Conservation (phyloP, 2,329 filamentous ascomycete species). For the Tympanopsis confertula region DNA sequence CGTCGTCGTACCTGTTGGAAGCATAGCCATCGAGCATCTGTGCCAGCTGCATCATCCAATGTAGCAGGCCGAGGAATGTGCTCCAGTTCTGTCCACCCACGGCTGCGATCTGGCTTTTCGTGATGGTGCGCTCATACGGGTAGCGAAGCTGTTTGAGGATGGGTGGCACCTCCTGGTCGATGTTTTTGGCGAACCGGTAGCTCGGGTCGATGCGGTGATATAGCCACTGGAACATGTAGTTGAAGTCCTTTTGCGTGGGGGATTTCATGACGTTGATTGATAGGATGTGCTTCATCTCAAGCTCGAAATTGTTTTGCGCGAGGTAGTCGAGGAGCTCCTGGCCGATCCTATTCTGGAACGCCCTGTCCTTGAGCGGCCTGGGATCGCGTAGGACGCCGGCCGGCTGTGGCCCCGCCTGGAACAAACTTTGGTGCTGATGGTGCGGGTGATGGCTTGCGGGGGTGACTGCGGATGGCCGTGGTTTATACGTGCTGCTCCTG, state of each 20-base stretch:
- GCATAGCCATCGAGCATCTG: conserved; percentile 84
- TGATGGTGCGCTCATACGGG: conserved; percentile 89
- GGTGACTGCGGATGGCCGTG: conserved; percentile 55
- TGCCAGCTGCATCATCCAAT: conserved; percentile 98
- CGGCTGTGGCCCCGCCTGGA: conserved; percentile 71
- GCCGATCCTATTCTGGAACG: conserved; percentile 70
- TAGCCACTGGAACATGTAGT: conserved; percentile 94
- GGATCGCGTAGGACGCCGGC: conserved; percentile 80
- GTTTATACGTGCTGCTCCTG: conserved; percentile 72
- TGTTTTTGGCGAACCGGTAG: conserved; percentile 85
- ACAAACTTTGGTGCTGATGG: conserved; percentile 97
- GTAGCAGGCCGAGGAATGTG: conserved; percentile 81
- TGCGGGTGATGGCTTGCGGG: conserved; percentile 46
- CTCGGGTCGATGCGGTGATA: conserved; percentile 92
- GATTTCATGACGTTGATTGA: conserved; percentile 83
- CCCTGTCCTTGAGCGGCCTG: conserved; percentile 69
- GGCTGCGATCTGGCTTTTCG: conserved; percentile 87
- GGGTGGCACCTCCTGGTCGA: conserved; percentile 87
- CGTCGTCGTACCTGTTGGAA: conserved; percentile 72
- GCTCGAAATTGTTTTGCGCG: conserved; percentile 86
- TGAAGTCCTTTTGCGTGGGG: conserved; percentile 96
- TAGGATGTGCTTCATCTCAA: conserved; percentile 93
- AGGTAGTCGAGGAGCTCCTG: conserved; percentile 88
- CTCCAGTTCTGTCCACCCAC: conserved; percentile 97
- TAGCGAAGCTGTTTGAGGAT: conserved; percentile 89